phyloP scores from a whole-genome alignment of 208 protist species.

The Giardia muris region DNA sequence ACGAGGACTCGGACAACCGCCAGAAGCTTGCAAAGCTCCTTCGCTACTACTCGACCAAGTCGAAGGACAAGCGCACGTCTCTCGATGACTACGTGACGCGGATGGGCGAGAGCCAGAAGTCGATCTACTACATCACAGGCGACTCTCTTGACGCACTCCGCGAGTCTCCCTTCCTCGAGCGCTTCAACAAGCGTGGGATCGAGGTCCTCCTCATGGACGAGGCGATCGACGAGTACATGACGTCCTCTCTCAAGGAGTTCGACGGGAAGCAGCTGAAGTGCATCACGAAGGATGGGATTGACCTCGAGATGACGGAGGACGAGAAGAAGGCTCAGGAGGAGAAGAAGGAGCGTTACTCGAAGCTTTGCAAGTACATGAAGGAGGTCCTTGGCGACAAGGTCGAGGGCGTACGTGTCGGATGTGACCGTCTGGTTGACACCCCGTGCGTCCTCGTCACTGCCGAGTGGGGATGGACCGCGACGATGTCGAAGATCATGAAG shows the following conservation, averaged over 20 bases:
- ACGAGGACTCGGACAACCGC: constrained; percentile 79
- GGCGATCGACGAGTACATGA: constrained; percentile 84
- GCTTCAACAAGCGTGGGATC: constrained; percentile 61
- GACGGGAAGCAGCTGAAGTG: constrained; percentile 90
- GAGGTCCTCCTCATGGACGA: constrained; percentile 90
- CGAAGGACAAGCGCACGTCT: constrained; percentile 63
- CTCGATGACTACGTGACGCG: constrained; percentile 80
- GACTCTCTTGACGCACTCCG: constrained; percentile 61
- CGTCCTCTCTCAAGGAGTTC: constrained; percentile 87
- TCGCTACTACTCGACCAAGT: constrained; percentile 74
- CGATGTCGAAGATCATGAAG: constrained; percentile 98
- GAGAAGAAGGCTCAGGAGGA: constrained; percentile 84
- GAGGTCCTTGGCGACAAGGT: constrained; percentile 94
- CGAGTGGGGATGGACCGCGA: constrained; percentile 91
- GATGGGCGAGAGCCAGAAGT: constrained; percentile 86
- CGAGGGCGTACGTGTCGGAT: constrained; percentile 79
- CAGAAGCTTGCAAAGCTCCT: constrained; percentile 78
- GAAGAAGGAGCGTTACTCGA: constrained; percentile 67
- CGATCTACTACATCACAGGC: constrained; percentile 95
- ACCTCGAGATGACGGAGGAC: constrained; percentile 79
- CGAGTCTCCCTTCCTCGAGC: constrained; percentile 83
- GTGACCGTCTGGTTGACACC: constrained; percentile 71
- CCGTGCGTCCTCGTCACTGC: constrained; percentile 89
- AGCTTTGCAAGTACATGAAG: constrained; percentile 84
- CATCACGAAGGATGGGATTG: constrained; percentile 91